Evolutionary conservation across 2,329 filamentous ascomycete genomes (phyloP).

Genomic region (Colletotrichum musae): DNA sequence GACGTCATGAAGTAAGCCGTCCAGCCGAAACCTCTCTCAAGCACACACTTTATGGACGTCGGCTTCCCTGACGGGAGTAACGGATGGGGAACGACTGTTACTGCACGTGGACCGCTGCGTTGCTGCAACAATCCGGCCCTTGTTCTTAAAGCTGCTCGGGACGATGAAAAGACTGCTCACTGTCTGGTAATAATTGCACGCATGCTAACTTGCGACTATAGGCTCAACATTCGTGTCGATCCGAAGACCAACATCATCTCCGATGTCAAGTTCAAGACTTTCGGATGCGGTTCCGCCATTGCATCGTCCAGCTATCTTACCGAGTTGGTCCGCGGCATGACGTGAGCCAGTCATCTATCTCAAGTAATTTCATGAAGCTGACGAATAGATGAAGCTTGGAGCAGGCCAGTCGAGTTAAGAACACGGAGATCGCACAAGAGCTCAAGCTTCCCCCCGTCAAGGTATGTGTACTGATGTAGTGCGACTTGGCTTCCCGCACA

Average conservation of each 20-base stretch:
- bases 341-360: constrained; percentile 47
- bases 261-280: constrained; percentile 98
- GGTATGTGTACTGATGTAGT: constrained; percentile 60
- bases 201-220: constrained; percentile 46
- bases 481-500: neutral
- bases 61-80: neutral
- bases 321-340: constrained; percentile 97
- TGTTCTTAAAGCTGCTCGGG: neutral
- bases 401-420: constrained; percentile 91
- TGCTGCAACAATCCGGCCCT: no score
- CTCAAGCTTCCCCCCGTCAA: constrained; percentile 91
- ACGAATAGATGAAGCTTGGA: constrained; percentile 69
- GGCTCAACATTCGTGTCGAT: constrained; percentile 88
- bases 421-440: constrained; percentile 98
- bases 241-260: constrained; percentile 88
- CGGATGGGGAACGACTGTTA: no score
- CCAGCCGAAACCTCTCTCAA: neutral
- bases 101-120: no score
- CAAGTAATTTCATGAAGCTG: neutral
- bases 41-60: neutral
- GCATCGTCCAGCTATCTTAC: constrained; percentile 95
- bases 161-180: neutral
- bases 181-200: neutral
- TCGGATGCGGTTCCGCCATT: constrained; percentile 95
- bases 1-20: constrained; percentile 83